A percentile compares a stretch with the other conserved stretches of the same genome.
Conservation (phyloP, 306 rosid genomes). For the Oemleria cerasiformis region DNA sequence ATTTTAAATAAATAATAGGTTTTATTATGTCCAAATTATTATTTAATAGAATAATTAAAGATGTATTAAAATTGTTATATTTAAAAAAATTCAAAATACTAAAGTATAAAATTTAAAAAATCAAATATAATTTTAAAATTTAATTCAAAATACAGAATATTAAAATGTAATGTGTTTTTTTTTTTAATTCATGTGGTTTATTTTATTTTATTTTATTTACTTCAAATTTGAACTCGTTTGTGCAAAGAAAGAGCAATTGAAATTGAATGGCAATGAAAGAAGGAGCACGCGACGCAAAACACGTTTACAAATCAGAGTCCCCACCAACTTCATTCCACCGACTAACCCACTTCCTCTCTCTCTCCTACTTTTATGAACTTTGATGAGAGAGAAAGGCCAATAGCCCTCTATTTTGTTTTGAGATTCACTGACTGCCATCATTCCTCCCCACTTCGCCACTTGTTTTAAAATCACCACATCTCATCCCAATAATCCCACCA, state of each 20-base stretch:
- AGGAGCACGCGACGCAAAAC: neutral
- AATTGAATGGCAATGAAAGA: neutral
- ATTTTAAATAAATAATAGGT: too few species aligned
- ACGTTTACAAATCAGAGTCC: neutral
- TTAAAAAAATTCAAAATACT: too few species aligned
- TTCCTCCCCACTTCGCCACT: neutral
- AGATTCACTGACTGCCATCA: neutral
- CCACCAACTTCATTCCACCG: neutral
- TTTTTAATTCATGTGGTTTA: too few species aligned
- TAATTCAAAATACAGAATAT: too few species aligned
- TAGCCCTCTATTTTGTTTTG: neutral
- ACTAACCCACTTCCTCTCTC: neutral
- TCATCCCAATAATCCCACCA: neutral
- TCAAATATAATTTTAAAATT: too few species aligned
- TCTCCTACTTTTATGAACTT: neutral
- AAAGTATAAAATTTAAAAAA: too few species aligned
- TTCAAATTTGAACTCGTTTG: neutral
- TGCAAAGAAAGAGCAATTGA: neutral
- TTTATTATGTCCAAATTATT: too few species aligned
- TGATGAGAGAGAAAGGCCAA: neutral
- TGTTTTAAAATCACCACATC: neutral
- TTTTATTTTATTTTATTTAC: neutral
- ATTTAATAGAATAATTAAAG: too few species aligned
- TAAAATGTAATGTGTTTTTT: too few species aligned
- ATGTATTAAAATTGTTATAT: too few species aligned